phyloP scores from a whole-genome alignment of 257 asterid species.

The Avicennia marina region DNA sequence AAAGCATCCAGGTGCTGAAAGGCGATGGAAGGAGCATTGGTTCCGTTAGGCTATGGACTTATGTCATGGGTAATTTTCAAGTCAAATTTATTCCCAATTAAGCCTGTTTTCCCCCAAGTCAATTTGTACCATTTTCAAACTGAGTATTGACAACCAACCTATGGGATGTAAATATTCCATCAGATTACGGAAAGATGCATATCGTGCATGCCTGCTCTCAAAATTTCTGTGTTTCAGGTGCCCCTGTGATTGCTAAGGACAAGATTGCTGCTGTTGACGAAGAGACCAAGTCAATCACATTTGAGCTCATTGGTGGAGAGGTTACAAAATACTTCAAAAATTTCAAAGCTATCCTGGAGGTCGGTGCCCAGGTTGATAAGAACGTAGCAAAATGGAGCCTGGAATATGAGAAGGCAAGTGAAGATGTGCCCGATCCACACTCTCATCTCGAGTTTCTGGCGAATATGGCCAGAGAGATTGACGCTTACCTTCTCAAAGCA shows the following conservation, averaged over 20 bases:
- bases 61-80: conserved; percentile 37
- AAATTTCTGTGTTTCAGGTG: conserved; percentile 17
- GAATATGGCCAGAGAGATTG: conserved; percentile 34
- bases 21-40: conserved; percentile 51
- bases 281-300: conserved; percentile 33
- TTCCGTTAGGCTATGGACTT: conserved; percentile 51
- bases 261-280: conserved; percentile 46
- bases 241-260: conserved; percentile 43
- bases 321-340: conserved; percentile 42
- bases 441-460: conserved; percentile 41
- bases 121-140: too few relatives aligned
- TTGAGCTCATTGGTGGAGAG: conserved; percentile 53
- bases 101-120: too few relatives aligned
- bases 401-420: conserved; percentile 51
- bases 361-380: conserved; percentile 7
- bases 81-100: too few relatives aligned
- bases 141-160: too few relatives aligned
- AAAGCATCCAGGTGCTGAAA: conserved; percentile 34
- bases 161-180: too few relatives aligned
- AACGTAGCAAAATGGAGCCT: conserved; percentile 41
- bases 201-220: too few relatives aligned
- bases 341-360: conserved; percentile 44
- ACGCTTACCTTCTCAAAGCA: conserved; percentile 39
- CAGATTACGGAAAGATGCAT: too few relatives aligned
- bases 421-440: conserved; percentile 40